Base-by-base conservation (phyloP, 2,329 filamentous ascomycete species). In the Exophiala xenobiotica region DNA sequence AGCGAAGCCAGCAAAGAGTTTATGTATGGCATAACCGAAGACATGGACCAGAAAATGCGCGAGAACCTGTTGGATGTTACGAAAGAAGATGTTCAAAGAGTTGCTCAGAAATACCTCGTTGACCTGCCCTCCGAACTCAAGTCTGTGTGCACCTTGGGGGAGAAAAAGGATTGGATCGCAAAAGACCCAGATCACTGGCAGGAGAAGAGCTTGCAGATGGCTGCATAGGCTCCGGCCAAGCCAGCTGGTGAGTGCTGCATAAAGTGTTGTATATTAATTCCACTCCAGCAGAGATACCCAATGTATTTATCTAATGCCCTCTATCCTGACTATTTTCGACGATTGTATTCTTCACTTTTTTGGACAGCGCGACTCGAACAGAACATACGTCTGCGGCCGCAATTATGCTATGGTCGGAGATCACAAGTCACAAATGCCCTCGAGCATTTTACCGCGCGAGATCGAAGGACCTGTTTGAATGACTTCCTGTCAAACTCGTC, bases 1-100 rank as follows among this genome's bases (percentile, higher is more conserved):
- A 79, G 87, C 44, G 92, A 97, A 68, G 93, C 92, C 27, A 88
- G 95, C 83, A 79, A 81, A 37, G 79, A 85, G 47, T 99, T 99
- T 71, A 74, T 96, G 64, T 87, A 84, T 23, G 90, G 90, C 9
- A 79, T 99, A 27, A 89, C 87, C 1, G 82, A 93, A 53, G 87
- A 90, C 63, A 96, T 97, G 90, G 85, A 87, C 65, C 90, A 96
- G 72, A 80, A 75, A 63, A 84, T 89, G 68, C 79, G 93, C 61
- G 88, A 93, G 70, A 84, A 87, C 65, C 77, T 99, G 51, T 78
- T 99, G 3, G 92, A 96, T 67, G 91, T 96, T 31, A 88, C 81
- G 2, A 84, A 83, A 56, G 81, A 86, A 58, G 85, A 96, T 62
- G 87, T 99, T 7, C 84, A 85, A 56, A 78, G 85, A 35, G 91